Base-by-base conservation (phyloP, 768 basidiomycete species). In the Mycena amicta region DNA sequence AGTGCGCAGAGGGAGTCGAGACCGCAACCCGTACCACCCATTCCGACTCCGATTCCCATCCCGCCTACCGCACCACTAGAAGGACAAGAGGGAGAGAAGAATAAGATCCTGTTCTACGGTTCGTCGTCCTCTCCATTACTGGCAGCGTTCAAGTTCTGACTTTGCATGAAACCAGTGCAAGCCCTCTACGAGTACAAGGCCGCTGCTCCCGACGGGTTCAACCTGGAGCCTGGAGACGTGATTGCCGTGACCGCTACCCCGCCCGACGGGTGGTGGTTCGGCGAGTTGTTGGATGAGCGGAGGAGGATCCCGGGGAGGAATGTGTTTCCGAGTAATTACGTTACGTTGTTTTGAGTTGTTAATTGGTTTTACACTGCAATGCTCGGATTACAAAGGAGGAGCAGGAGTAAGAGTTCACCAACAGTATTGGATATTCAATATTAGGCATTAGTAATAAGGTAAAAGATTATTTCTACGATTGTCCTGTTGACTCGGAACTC, bases 201-300 rank as follows among this genome's bases (percentile, higher is more conserved):
- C 6, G 86, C 89, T 18, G 92, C 89, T 61, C 87, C 89, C 1
- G 93, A 95, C 67, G 96, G 98, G 75, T 97, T 98, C 71, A 91
- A 95, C 71, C 98, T 98, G 85, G 92, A 95, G 69, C 79, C 87
- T 16, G 93, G 90, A 1, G 96, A 98, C 72, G 91, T 97, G 60
- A 97, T 98, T 61, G 95, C 95, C 2, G 95, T 98, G 16, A 95
- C 92, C 0, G 82, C 87, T 28, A 96, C 94, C 3, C 94, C 94
- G 3, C 93, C 95, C 66, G 95, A 97, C 65, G 96, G 96, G 1
- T 98, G 96, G 96, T 98, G 95, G 96, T 90, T 86, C 56, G 96
- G 96, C 22, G 88, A 90, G 64, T 73, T 93, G 57, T 74, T 93
- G 16, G 89, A 92, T 61, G 90, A 92, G 67, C 78, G 80, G 25